These are phyloP conservation scores for Stygiomarasmius scandens DNA, from an alignment of 1,284 basidiomycete genomes.

Conservation along the genomic window DNA sequence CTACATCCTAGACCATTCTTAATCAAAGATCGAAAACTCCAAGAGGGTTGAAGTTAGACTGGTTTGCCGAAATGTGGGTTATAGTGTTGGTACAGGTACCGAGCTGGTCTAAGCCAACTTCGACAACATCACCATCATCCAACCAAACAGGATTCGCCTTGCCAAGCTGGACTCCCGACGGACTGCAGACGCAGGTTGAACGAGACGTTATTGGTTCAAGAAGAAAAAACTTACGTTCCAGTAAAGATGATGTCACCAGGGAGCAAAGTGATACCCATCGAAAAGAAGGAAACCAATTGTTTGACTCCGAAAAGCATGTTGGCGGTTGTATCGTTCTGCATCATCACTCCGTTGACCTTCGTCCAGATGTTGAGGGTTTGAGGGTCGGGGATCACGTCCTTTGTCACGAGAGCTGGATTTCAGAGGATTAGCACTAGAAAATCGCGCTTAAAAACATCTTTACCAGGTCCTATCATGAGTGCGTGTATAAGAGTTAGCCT, in stretches of 20 bases:
- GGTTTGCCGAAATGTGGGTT: conserved; percentile 4
- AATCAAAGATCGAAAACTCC: conserved; percentile 4
- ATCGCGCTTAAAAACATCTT: too few species aligned
- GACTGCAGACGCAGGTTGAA: conserved; percentile 23
- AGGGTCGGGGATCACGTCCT: conserved; percentile 45
- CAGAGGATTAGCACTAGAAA: too few species aligned
- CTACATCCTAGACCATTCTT: not conserved
- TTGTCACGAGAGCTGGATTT: conserved; percentile 48
- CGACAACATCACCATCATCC: conserved; percentile 40
- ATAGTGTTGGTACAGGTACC: conserved; percentile 34
- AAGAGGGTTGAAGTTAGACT: conserved; percentile 5
- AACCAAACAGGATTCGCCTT: conserved; percentile 39
- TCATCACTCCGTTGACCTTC: conserved; percentile 48
- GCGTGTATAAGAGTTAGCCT: too few species aligned
- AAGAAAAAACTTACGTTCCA: conserved; percentile 41
- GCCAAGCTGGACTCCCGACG: conserved; percentile 37
- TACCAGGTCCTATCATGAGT: too few species aligned
- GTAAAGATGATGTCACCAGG: conserved; percentile 64
- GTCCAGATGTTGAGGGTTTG: conserved; percentile 49
- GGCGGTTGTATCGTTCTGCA: conserved; percentile 52
- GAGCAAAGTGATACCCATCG: conserved; percentile 58
- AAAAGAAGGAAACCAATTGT: conserved; percentile 52
- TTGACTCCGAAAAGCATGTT: conserved; percentile 48
- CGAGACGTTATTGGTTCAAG: not conserved
- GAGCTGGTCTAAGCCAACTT: conserved; percentile 41